These are phyloP conservation scores for Boletellus ananas DNA, from an alignment of 768 basidiomycete species.

Conservation along the genomic window DNA sequence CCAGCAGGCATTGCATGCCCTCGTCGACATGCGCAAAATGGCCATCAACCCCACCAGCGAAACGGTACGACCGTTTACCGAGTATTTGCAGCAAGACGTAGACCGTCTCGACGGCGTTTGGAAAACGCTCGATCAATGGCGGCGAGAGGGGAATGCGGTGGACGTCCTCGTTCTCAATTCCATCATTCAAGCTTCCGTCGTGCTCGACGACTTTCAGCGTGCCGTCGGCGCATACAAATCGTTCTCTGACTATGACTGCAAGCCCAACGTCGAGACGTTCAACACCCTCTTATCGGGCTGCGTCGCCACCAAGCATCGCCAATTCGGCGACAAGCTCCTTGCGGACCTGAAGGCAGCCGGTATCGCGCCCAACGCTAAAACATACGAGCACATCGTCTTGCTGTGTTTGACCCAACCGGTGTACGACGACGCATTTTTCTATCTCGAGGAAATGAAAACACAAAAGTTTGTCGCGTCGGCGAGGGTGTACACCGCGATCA, in stretches of 20 bases:
- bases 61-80: constrained; percentile 53
- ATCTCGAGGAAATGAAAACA: constrained; percentile 84
- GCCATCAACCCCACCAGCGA: constrained; percentile 46
- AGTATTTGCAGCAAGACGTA: constrained; percentile 42
- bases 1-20: constrained; percentile 57
- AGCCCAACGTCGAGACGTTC: constrained; percentile 62
- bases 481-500: constrained; percentile 55
- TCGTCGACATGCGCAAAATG: constrained; percentile 57
- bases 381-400: constrained; percentile 63
- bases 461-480: constrained; percentile 51
- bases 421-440: constrained; percentile 87
- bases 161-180: constrained; percentile 62
- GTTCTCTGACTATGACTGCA: constrained; percentile 49
- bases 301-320: constrained; percentile 51
- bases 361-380: constrained; percentile 53
- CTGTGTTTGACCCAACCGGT: constrained; percentile 66
- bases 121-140: constrained; percentile 58
- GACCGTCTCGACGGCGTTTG: constrained; percentile 63
- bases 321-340: constrained; percentile 65
- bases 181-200: constrained; percentile 60
- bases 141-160: constrained; percentile 46
- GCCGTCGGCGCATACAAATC: constrained; percentile 75
- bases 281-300: constrained; percentile 68
- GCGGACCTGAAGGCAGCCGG: constrained; percentile 58
- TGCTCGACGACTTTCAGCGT: constrained; percentile 65